Percentiles rank a stretch among this genome's conserved stretches.
Evolutionary conservation across 2,329 filamentous ascomycete species (phyloP).

Genomic region (Monilinia polystroma): DNA sequence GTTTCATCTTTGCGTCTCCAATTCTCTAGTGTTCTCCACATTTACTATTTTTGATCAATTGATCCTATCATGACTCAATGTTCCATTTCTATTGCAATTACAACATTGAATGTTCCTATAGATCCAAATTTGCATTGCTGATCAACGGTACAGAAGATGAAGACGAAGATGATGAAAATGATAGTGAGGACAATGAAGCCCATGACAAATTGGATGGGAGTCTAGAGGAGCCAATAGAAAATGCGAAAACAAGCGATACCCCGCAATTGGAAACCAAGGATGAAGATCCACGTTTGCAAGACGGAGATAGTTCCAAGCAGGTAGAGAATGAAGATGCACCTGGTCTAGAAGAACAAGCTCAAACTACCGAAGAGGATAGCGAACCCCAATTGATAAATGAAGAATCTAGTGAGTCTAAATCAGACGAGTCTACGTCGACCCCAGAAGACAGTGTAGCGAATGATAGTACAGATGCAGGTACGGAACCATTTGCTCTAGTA

Average conservation of each 20-base stretch:
- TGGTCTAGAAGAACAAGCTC: not conserved
- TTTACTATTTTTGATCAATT: slow-evolving; percentile 1
- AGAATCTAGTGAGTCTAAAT: slow-evolving; percentile 12
- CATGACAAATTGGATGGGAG: slow-evolving; percentile 14
- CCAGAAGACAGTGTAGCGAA: not conserved
- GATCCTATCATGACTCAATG: not conserved
- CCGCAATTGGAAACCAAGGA: slow-evolving; percentile 10
- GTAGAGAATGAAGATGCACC: not conserved
- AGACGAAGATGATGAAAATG: slow-evolving; percentile 3
- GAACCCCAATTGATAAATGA: not conserved
- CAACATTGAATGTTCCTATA: slow-evolving; percentile 2
- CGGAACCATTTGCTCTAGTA: not conserved
- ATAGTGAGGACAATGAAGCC: slow-evolving; percentile 8
- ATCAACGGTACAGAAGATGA: not conserved
- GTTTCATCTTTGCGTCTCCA: slow-evolving; percentile 6
- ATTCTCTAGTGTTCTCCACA: not conserved
- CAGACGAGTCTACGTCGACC: not conserved
- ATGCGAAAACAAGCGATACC: slow-evolving; percentile 17
- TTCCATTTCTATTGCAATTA: slow-evolving; percentile 2
- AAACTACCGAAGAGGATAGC: not conserved
- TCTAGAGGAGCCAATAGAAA: slow-evolving; percentile 16
- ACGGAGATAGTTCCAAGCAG: not conserved
- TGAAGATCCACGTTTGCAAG: not conserved
- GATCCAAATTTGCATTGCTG: slow-evolving; percentile 3
- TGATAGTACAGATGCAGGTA: slow-evolving; percentile 19